These are phyloP conservation scores for Tuber microsphaerosporum DNA, from an alignment of 495 filamentous ascomycete species.

Conservation along the genomic window DNA sequence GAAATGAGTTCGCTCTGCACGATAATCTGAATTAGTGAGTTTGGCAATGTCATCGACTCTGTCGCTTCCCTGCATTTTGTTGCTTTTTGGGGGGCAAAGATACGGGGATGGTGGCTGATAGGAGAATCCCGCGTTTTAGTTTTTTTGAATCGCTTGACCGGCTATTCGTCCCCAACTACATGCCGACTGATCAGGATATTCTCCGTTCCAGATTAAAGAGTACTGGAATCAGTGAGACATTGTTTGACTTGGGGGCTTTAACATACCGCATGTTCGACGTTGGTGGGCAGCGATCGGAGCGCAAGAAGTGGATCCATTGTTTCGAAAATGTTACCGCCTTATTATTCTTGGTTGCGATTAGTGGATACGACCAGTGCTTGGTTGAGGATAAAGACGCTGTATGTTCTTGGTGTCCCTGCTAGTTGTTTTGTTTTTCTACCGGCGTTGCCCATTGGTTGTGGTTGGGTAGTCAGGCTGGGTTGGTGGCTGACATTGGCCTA, in stretches of 20 bases:
- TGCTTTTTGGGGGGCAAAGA: neutral
- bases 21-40: constrained; percentile 91
- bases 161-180: constrained; percentile 75
- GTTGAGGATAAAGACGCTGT: constrained; percentile 97
- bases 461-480: neutral
- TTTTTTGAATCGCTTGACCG: constrained; percentile 88
- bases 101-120: constrained; percentile 29
- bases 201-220: constrained; percentile 86
- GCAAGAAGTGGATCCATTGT: constrained; percentile 99
- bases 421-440: constrained; percentile 10
- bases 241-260: constrained; percentile 88
- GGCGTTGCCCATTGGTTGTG: neutral
- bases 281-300: constrained; percentile 90
- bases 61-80: neutral
- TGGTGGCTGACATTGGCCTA: constrained; percentile 42
- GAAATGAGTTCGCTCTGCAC: constrained; percentile 92
- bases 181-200: constrained; percentile 95
- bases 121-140: constrained; percentile 47
- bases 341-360: constrained; percentile 90
- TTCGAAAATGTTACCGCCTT: constrained; percentile 95
- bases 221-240: constrained; percentile 93
- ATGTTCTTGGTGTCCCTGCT: constrained; percentile 44
- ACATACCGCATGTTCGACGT: constrained; percentile 99
- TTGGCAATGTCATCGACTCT: constrained; percentile 9
- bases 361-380: constrained; percentile 92